Conservation (phyloP, 148 eudicot species). For the Bassia scoparia region DNA sequence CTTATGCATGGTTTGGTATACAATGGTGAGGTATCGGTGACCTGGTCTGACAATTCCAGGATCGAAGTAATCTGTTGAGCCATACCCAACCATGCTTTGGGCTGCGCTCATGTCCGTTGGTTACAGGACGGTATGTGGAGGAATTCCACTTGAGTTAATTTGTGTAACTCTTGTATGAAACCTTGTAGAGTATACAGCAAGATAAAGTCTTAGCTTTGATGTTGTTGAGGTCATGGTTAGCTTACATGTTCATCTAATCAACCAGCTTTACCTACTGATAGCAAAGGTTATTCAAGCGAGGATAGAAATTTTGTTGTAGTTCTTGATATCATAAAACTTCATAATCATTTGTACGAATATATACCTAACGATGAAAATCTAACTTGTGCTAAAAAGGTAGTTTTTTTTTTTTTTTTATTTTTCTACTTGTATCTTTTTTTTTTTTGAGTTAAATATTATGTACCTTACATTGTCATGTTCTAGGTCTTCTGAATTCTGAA, state of each 20-base stretch:
- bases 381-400: background rate
- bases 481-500: too few relatives aligned
- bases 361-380: background rate
- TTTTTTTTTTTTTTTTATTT: too few relatives aligned
- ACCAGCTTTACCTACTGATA: background rate
- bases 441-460: background rate
- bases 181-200: slow-evolving; percentile 10
- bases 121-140: slow-evolving; percentile 84
- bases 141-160: slow-evolving; percentile 31
- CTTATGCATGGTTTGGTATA: slow-evolving; percentile 68
- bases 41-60: slow-evolving; percentile 95
- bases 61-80: slow-evolving; percentile 82
- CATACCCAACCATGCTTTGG: slow-evolving; percentile 98
- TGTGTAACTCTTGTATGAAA: slow-evolving; percentile 12
- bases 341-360: background rate
- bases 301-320: background rate
- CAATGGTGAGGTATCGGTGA: slow-evolving; percentile 76
- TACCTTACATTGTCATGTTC: too few relatives aligned
- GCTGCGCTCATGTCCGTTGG: slow-evolving; percentile 82
- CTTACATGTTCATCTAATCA: slow-evolving; percentile 9
- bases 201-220: slow-evolving; percentile 2
- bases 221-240: slow-evolving; percentile 11
- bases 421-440: background rate
- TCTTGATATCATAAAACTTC: background rate
- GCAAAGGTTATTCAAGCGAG: background rate